These are phyloP conservation scores for Orbilia blumenaviensis DNA, from an alignment of 2,329 filamentous ascomycete genomes.

Conservation along the genomic window DNA sequence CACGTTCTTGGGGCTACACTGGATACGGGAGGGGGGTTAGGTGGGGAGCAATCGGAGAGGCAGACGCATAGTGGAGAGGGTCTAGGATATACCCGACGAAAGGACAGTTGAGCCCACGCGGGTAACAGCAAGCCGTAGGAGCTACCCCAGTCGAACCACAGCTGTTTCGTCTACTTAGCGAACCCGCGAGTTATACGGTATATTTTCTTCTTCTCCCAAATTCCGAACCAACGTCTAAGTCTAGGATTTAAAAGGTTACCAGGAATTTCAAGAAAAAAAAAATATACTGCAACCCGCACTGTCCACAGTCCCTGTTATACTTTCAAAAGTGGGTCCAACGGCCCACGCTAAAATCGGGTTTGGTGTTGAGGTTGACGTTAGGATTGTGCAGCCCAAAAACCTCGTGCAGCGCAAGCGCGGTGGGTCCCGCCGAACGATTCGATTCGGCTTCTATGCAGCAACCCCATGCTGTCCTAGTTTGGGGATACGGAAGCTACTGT, in stretches of 20 bases:
- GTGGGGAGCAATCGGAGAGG: neutral
- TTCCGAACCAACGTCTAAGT: too few relatives aligned
- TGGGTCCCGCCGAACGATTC: conserved; percentile 24
- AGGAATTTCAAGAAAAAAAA: conserved; percentile 21
- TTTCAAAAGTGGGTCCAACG: neutral
- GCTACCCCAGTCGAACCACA: conserved; percentile 35
- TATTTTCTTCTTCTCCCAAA: conserved; percentile 4
- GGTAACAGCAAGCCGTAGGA: conserved; percentile 26
- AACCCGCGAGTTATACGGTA: conserved; percentile 15
- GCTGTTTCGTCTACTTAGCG: conserved; percentile 31
- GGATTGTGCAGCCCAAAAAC: conserved; percentile 36
- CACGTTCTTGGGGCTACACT: conserved; percentile 2
- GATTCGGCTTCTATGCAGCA: conserved; percentile 28
- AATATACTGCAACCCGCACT: neutral
- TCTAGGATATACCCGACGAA: conserved; percentile 24
- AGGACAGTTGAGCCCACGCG: conserved; percentile 45
- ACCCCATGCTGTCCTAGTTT: conserved; percentile 24
- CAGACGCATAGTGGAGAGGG: conserved; percentile 26
- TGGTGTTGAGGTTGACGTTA: conserved; percentile 15
- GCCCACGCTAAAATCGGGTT: conserved; percentile 17
- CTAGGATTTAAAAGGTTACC: conserved; percentile 18
- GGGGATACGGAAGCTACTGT: conserved; percentile 30
- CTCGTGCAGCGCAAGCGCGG: conserved; percentile 14
- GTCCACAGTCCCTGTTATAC: neutral
- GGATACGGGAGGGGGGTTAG: conserved; percentile 1